A percentile compares a stretch with the other conserved stretches of the same genome.
Conservation (phyloP, 192 early-diverging fungal genomes). For the Gryganskiella cystojenkinii region DNA sequence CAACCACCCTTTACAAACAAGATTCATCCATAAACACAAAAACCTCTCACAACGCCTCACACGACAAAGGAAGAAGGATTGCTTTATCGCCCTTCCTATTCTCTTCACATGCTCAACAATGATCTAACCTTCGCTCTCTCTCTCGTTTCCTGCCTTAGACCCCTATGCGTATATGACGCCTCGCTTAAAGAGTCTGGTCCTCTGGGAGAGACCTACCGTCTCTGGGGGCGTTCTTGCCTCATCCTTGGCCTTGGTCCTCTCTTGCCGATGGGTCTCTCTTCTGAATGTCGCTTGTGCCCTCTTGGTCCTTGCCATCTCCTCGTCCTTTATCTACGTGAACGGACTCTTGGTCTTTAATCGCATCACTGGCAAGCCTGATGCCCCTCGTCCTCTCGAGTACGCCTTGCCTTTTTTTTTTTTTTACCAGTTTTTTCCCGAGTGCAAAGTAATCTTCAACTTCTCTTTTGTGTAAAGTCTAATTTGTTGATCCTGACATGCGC, state of each 20-base stretch:
- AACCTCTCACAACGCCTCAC: not conserved
- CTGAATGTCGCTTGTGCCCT: slow-evolving; percentile 42
- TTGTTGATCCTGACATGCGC: not conserved
- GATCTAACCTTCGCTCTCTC: not conserved
- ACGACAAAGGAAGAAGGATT: not conserved
- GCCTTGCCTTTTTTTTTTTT: not conserved
- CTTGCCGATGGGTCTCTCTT: slow-evolving; percentile 51
- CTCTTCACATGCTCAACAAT: not conserved
- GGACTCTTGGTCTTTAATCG: slow-evolving; percentile 47
- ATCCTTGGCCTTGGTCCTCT: slow-evolving; percentile 38
- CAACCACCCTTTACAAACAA: too few relatives aligned
- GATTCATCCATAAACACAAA: slow-evolving; percentile 1
- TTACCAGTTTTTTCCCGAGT: not conserved
- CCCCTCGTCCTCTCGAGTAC: slow-evolving; percentile 43
- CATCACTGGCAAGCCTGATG: slow-evolving; percentile 35
- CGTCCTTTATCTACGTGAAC: slow-evolving; percentile 50
- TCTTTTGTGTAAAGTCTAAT: not conserved
- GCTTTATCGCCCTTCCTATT: not conserved
- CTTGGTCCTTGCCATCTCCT: slow-evolving; percentile 38
- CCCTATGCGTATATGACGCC: slow-evolving; percentile 48
- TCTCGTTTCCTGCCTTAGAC: slow-evolving; percentile 3
- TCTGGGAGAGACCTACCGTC: slow-evolving; percentile 39
- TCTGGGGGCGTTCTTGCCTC: slow-evolving; percentile 29
- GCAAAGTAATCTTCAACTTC: too few relatives aligned
- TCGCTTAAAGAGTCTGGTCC: slow-evolving; percentile 42